Evolutionary conservation across 2,329 filamentous ascomycete species (phyloP), one percentile per base, ranked within the genome.

Genomic region (Aspergillus quadricinctus): DNA sequence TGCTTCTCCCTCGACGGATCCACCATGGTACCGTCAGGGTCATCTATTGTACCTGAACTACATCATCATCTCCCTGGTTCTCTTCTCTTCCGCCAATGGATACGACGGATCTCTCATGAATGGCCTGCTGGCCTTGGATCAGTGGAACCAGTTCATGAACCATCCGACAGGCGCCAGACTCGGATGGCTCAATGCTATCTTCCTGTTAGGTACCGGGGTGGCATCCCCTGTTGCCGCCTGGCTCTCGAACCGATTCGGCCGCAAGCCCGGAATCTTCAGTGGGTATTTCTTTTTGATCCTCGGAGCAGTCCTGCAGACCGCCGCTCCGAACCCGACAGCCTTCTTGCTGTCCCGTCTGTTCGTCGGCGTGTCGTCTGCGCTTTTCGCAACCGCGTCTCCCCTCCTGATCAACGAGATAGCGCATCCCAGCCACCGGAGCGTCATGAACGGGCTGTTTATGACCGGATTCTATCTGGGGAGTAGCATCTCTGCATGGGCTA

Each of bases 331-430:
- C 46, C 53, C 58, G 11, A 57, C 49, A 0, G 58, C 63, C 4
- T 76, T 77, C 57, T 57, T 76, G 28, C 53, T 75, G 7, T 67
- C 71, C 6, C 70, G 73, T 3, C 63, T 75, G 27, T 66, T 76
- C 29, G 56, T 78, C 5, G 76, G 76, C 2, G 59, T 69, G 23
- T 69, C 69, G 0, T 66, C 68, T 8, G 73, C 66, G 5, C 68
- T 70, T 52, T 69, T 72, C 23, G 65, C 64, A 9, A 70, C 67
- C 2, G 62, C 67, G 0, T 69, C 69, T 1, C 73, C 74, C 2
- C 58, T 76, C 1, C 62, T 80, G 10, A 72, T 80, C 60, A 77
- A 72, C 25, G 78, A 80, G 57, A 69, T 80, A 25, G 75, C 76
- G 6, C 75, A 80, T 46, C 75, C 75, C 1, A 67, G 66, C 0